These are phyloP conservation scores for Marchantia paleacea DNA, from an alignment of 225 moss, liverwort and hornwort species.

Conservation along the genomic window DNA sequence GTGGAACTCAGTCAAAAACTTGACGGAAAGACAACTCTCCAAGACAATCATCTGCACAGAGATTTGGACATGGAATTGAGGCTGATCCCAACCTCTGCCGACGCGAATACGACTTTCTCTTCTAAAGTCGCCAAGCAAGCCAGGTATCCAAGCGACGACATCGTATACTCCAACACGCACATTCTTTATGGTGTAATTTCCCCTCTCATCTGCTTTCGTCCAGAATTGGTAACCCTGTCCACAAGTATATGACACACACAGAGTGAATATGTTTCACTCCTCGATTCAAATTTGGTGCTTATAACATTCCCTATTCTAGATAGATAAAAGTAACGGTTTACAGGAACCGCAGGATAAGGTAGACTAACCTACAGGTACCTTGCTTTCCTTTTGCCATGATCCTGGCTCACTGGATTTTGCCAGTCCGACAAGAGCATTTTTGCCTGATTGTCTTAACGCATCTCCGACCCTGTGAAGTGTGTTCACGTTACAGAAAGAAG, in stretches of 20 bases:
- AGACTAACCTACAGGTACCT: conserved; percentile 38
- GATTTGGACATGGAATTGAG: background rate
- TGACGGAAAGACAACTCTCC: conserved; percentile 24
- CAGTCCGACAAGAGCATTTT: conserved; percentile 66
- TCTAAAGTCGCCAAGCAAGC: conserved; percentile 53
- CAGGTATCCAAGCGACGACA: conserved; percentile 54
- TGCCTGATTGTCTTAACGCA: conserved; percentile 41
- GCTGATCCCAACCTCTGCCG: conserved; percentile 29
- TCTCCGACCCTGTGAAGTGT: conserved; percentile 56
- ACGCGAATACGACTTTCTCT: conserved; percentile 40
- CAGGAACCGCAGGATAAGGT: too few relatives aligned
- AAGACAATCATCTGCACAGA: conserved; percentile 18
- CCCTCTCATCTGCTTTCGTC: conserved; percentile 46
- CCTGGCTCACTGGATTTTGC: conserved; percentile 60
- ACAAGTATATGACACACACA: background rate
- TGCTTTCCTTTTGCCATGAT: conserved; percentile 90
- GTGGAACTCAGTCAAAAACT: background rate
- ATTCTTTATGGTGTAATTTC: conserved; percentile 36
- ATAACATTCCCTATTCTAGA: too few relatives aligned
- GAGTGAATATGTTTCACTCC: background rate
- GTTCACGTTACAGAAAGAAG: background rate
- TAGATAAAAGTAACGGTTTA: too few relatives aligned
- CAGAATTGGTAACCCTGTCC: conserved; percentile 63
- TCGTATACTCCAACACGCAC: conserved; percentile 46
- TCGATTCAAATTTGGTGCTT: too few relatives aligned